These are phyloP conservation scores for Verticillium klebahnii DNA, from an alignment of 2,329 filamentous ascomycete genomes.

Conservation along the genomic window DNA sequence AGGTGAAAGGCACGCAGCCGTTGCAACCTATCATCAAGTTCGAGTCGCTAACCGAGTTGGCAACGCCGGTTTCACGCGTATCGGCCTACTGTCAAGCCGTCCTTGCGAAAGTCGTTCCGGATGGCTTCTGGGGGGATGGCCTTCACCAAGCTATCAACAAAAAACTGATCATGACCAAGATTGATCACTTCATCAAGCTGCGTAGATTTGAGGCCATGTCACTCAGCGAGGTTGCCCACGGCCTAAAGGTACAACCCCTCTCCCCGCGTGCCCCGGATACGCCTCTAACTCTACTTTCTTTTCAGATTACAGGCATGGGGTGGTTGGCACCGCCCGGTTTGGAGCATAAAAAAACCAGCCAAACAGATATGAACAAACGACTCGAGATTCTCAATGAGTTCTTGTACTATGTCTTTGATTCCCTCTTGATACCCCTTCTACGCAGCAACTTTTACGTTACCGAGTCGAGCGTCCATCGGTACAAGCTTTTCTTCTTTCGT, in stretches of 20 bases:
- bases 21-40: conserved; percentile 31
- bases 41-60: conserved; percentile 57
- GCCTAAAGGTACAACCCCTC: conserved; percentile 57
- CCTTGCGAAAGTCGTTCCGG: conserved; percentile 67
- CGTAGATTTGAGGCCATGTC: conserved; percentile 77
- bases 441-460: conserved; percentile 91
- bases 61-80: conserved; percentile 63
- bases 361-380: conserved; percentile 71
- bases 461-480: conserved; percentile 76
- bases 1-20: neutral
- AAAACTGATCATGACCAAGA: conserved; percentile 52
- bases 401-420: conserved; percentile 90
- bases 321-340: conserved; percentile 65
- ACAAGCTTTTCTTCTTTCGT: conserved; percentile 86
- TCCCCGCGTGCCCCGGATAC: neutral
- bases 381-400: conserved; percentile 78
- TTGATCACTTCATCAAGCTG: conserved; percentile 75
- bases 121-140: conserved; percentile 66
- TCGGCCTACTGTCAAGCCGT: conserved; percentile 84
- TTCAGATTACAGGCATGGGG: conserved; percentile 58
- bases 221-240: conserved; percentile 72
- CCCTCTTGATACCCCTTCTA: conserved; percentile 80
- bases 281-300: neutral
- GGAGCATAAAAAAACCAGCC: conserved; percentile 52
- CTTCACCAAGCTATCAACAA: conserved; percentile 55